Conservation (phyloP, 2,329 filamentous ascomycete species). For the Orbilia javanica region DNA sequence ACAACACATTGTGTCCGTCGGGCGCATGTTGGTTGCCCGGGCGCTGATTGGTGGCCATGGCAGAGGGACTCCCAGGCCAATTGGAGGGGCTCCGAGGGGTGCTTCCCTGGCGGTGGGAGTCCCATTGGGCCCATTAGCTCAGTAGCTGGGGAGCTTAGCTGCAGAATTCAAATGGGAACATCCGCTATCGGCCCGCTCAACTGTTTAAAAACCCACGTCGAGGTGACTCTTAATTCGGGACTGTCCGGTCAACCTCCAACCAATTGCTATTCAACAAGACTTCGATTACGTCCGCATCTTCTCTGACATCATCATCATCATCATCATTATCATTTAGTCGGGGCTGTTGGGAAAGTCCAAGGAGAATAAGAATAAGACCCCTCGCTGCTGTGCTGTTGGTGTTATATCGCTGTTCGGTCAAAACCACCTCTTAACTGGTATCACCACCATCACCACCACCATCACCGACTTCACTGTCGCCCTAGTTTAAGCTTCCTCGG, state of each 20-base stretch:
- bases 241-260: not conserved
- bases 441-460: not conserved
- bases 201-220: conserved; percentile 1
- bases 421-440: not conserved
- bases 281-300: no score
- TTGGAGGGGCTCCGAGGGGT: conserved; percentile 10
- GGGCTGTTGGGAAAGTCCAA: no score
- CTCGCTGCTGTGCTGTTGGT: not conserved
- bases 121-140: no score
- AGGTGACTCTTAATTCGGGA: not conserved
- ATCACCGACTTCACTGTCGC: not conserved
- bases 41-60: conserved; percentile 33
- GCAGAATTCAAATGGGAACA: conserved; percentile 12
- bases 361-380: no score
- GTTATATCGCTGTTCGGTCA: not conserved
- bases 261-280: not conserved
- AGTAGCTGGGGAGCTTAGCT: no score
- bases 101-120: no score
- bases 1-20: not conserved
- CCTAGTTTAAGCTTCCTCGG: not conserved
- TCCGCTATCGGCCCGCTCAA: conserved; percentile 39
- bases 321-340: no score
- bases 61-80: not conserved
- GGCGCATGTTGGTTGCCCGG: conserved; percentile 16
- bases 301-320: not conserved